Evolutionary conservation across 352 stramenopile species (phyloP).

Genomic region (Phytophthora palmivora): DNA sequence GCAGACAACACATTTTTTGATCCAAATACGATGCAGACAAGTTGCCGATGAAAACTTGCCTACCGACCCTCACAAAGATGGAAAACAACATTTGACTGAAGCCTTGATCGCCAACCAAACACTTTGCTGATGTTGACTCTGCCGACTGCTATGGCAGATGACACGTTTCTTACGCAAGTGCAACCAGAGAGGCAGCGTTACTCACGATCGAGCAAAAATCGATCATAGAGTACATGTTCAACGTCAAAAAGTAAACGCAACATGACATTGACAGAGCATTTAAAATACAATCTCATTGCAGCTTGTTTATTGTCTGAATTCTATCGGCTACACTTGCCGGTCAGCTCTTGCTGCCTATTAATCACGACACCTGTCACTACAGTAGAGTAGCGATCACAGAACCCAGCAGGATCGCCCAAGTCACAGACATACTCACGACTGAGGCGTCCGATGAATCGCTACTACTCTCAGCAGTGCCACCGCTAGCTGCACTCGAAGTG

Average conservation of each 20-base stretch:
- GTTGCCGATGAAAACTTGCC: too few relatives aligned
- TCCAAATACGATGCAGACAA: too few relatives aligned
- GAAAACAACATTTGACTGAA: too few relatives aligned
- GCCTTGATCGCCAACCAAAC: too few relatives aligned
- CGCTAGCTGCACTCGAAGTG: slow-evolving; percentile 37
- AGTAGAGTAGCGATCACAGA: slow-evolving; percentile 11
- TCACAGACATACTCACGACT: slow-evolving; percentile 15
- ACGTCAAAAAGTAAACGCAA: neutral
- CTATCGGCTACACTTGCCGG: slow-evolving; percentile 17
- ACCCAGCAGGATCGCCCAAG: slow-evolving; percentile 20
- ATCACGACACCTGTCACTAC: slow-evolving; percentile 8
- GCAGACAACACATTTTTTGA: neutral
- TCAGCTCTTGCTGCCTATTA: slow-evolving; percentile 7
- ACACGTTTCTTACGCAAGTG: too few relatives aligned
- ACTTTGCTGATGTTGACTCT: neutral
- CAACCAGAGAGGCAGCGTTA: slow-evolving; percentile 8
- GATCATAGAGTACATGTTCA: too few relatives aligned
- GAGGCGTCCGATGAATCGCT: slow-evolving; percentile 30
- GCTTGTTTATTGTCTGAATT: slow-evolving; percentile 31
- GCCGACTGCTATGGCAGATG: too few relatives aligned
- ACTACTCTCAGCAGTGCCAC: slow-evolving; percentile 28
- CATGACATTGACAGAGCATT: neutral
- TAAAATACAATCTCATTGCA: slow-evolving; percentile 35
- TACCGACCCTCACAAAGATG: too few relatives aligned
- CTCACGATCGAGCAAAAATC: slow-evolving; percentile 6